A percentile compares a stretch with the other conserved stretches of the same genome.
Conservation (phyloP, 768 basidiomycete genomes). For the Amylocystis lapponica region DNA sequence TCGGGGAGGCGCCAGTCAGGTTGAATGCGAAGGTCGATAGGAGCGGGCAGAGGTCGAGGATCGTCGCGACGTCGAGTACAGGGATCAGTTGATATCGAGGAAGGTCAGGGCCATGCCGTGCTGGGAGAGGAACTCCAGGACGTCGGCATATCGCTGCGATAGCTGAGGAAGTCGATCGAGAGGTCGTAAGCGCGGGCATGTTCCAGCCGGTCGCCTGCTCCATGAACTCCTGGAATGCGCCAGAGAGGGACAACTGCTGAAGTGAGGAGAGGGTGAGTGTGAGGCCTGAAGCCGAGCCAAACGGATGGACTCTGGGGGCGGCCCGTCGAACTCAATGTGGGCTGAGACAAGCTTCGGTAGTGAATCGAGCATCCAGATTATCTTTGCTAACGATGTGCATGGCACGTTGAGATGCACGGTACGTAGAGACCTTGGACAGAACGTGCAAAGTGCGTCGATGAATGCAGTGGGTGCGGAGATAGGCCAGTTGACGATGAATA, state of each 20-base stretch:
- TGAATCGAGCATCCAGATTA: constrained; percentile 67
- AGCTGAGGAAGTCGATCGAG: constrained; percentile 47
- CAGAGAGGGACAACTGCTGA: constrained; percentile 57
- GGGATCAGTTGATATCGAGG: constrained; percentile 63
- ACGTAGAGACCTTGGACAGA: constrained; percentile 44
- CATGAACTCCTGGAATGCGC: constrained; percentile 56
- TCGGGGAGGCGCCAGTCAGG: constrained; percentile 59
- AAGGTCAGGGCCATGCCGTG: constrained; percentile 56
- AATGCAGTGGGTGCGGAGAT: constrained; percentile 51
- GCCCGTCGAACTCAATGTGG: constrained; percentile 45
- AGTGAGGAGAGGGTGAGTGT: constrained; percentile 48
- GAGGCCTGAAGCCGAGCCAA: constrained; percentile 61
- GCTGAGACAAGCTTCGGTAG: constrained; percentile 52
- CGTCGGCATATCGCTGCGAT: constrained; percentile 51
- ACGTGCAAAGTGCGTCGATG: constrained; percentile 55
- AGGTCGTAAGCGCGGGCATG: constrained; percentile 54
- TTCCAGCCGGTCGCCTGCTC: constrained; percentile 67
- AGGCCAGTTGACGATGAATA: constrained; percentile 65
- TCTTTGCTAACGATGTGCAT: constrained; percentile 48
- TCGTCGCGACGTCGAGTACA: constrained; percentile 47
- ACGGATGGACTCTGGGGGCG: constrained; percentile 33
- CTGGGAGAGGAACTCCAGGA: constrained; percentile 48
- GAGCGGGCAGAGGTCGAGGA: constrained; percentile 59
- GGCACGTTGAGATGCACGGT: constrained; percentile 60
- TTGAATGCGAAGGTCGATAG: constrained; percentile 67